Conservation (phyloP, 2,329 filamentous ascomycete genomes). For the Sporothrix brunneoviolacea region DNA sequence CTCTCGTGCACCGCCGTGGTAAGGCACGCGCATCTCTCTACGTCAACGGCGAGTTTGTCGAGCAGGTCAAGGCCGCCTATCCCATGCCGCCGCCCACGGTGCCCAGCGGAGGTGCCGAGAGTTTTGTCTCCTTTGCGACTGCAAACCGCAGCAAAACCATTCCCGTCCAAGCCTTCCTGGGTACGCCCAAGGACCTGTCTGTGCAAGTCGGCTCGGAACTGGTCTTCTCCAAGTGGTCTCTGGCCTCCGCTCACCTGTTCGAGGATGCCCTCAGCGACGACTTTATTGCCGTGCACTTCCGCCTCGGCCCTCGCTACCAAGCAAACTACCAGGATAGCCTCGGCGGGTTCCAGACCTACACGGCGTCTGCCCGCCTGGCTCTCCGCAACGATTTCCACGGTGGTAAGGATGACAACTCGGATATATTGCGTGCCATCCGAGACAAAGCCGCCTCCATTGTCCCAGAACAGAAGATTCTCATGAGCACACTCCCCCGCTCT, state of each 20-base stretch:
- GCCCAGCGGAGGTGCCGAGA: constrained; percentile 56
- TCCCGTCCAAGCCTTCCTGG: constrained; percentile 84
- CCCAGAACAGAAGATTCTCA: constrained; percentile 70
- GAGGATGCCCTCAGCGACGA: constrained; percentile 86
- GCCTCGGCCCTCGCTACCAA: constrained; percentile 82
- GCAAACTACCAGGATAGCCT: constrained; percentile 97
- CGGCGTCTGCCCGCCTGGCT: constrained; percentile 83
- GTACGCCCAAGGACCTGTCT: constrained; percentile 84
- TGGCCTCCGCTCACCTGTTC: constrained; percentile 84
- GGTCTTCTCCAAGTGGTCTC: constrained; percentile 74
- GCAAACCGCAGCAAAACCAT: constrained; percentile 44
- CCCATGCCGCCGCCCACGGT: constrained; percentile 64
- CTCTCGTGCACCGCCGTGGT: constrained; percentile 73
- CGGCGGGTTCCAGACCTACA: constrained; percentile 93
- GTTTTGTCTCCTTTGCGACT: constrained; percentile 63
- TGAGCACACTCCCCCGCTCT: constrained; percentile 76
- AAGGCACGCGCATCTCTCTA: constrained; percentile 82
- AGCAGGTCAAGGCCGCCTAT: constrained; percentile 85
- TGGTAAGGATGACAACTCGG: constrained; percentile 83
- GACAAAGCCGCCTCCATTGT: constrained; percentile 76
- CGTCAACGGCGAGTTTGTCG: constrained; percentile 87
- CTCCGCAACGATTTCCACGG: constrained; percentile 88
- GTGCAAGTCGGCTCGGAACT: constrained; percentile 65
- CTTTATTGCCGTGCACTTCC: constrained; percentile 81
- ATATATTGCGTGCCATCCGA: constrained; percentile 83